A percentile compares a stretch with the other conserved stretches of the same genome.
phyloP scores from a whole-genome alignment of 139 green algal species.

The Tetradesmus obliquus region DNA sequence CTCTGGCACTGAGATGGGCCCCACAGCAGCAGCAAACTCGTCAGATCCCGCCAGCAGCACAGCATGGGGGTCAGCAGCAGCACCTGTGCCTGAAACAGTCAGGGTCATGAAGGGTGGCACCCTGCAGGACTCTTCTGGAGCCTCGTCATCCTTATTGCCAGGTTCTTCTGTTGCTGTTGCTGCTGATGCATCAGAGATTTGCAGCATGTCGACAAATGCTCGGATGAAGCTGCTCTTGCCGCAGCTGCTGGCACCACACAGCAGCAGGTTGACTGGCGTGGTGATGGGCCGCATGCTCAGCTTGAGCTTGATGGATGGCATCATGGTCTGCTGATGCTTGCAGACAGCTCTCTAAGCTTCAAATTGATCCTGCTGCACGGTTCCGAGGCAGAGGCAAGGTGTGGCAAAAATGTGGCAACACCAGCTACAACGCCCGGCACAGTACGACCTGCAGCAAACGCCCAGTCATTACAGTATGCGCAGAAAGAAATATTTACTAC shows the following conservation, averaged over 20 bases:
- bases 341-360: too few species aligned
- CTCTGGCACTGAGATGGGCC: not conserved
- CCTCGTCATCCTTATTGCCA: too few species aligned
- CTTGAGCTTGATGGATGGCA: not conserved
- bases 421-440: not conserved
- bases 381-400: not conserved
- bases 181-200: not conserved
- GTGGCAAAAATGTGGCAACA: not conserved
- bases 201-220: not conserved
- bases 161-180: not conserved
- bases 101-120: too few species aligned
- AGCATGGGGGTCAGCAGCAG: not conserved
- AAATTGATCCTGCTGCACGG: too few species aligned
- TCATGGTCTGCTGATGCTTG: too few species aligned
- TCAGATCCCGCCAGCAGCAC: not conserved
- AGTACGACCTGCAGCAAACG: not conserved
- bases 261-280: slow-evolving; percentile 17
- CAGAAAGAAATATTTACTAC: too few species aligned
- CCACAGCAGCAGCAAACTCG: not conserved
- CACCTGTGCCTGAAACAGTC: not conserved
- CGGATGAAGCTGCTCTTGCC: slow-evolving; percentile 22
- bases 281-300: slow-evolving; percentile 18
- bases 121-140: too few species aligned
- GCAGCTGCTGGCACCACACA: not conserved
- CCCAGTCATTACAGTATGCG: too few species aligned